Evolutionary conservation across 441 rosid genomes (phyloP).

Genomic region (Corymbia calophylla): DNA sequence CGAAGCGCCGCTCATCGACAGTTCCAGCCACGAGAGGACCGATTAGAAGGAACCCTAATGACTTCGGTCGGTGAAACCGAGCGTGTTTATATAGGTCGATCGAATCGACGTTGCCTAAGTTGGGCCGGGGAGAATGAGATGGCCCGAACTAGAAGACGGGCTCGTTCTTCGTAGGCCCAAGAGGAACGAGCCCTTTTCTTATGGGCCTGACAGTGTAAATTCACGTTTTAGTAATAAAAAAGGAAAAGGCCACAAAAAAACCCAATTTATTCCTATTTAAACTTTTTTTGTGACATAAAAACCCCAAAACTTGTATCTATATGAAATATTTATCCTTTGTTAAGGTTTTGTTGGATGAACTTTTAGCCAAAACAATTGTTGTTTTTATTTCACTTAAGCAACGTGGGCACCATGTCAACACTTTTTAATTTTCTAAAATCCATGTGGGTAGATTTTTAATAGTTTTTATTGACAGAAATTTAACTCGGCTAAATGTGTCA

Average conservation of each 20-base stretch:
- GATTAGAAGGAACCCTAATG: background rate
- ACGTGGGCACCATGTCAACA: too few species aligned
- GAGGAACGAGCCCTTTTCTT: background rate
- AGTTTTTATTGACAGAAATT: too few species aligned
- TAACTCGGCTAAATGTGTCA: too few species aligned
- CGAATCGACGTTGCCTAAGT: background rate
- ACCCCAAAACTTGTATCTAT: too few species aligned
- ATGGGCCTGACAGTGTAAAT: background rate
- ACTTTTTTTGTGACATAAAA: too few species aligned
- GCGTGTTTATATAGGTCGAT: background rate
- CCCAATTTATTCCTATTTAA: background rate
- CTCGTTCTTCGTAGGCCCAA: background rate
- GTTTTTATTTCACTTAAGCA: too few species aligned
- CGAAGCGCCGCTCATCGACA: background rate
- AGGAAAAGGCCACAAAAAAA: background rate
- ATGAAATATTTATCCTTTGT: too few species aligned
- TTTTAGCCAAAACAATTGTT: too few species aligned
- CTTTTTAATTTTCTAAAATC: too few species aligned
- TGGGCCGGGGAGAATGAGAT: background rate
- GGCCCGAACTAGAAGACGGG: background rate
- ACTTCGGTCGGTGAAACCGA: background rate
- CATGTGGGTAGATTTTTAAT: too few species aligned
- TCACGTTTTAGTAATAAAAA: too few species aligned
- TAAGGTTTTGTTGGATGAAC: too few species aligned
- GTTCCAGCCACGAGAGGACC: background rate